Conservation (phyloP, 345 rosid genomes). For the Citrus sp. region DNA sequence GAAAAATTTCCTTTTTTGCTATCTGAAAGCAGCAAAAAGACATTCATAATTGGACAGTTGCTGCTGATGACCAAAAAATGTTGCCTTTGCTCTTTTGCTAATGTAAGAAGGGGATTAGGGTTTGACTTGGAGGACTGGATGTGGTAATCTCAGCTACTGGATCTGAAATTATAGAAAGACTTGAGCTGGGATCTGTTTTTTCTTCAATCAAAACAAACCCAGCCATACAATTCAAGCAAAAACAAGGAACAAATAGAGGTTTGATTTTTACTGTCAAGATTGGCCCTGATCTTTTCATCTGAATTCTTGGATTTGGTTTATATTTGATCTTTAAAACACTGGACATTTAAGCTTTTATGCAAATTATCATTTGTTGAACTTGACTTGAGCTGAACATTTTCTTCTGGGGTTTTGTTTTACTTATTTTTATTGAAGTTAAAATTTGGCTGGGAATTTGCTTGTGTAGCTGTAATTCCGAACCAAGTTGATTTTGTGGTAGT, state of each 20-base stretch:
- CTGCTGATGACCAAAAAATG: neutral
- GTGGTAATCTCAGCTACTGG: constrained; percentile 1
- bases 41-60: constrained; percentile 6
- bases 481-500: constrained; percentile 3
- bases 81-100: neutral
- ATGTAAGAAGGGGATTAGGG: constrained; percentile 5
- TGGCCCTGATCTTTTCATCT: neutral
- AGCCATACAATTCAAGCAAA: neutral
- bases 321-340: neutral
- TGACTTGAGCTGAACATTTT: constrained; percentile 10
- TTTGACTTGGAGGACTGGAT: constrained; percentile 7
- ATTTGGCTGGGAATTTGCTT: neutral
- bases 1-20: neutral
- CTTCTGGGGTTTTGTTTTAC: neutral
- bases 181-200: constrained; percentile 15
- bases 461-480: neutral
- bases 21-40: neutral
- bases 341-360: constrained; percentile 1
- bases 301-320: constrained; percentile 7
- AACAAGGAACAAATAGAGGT: neutral
- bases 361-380: constrained; percentile 3
- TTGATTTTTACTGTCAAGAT: constrained; percentile 17
- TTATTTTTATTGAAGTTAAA: neutral
- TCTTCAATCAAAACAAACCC: constrained; percentile 10
- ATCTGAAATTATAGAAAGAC: constrained; percentile 6